Evolutionary conservation across 176 grass and related monocot species (phyloP).

Genomic region (Triticum aestivum): DNA sequence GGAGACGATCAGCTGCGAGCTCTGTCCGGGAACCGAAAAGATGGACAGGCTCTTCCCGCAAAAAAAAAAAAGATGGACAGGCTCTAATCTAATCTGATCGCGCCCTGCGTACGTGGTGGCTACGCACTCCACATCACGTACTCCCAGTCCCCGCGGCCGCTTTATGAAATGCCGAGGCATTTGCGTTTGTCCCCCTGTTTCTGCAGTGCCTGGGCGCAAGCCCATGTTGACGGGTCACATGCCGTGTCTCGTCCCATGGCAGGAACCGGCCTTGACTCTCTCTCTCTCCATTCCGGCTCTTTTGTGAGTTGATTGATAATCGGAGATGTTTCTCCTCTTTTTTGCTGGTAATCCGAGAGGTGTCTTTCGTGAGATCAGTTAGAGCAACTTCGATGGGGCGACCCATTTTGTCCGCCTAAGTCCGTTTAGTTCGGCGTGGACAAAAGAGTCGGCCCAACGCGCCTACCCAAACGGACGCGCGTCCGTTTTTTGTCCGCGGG

Average conservation of each 20-base stretch:
- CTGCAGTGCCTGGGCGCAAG: not conserved
- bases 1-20: not conserved
- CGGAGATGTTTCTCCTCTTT: no score
- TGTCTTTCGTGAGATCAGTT: not conserved
- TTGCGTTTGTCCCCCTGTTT: not conserved
- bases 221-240: conserved; percentile 4
- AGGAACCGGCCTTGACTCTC: no score
- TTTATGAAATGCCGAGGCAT: not conserved
- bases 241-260: not conserved
- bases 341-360: not conserved
- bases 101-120: not conserved
- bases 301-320: no score
- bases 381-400: no score
- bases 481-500: no score
- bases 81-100: not conserved
- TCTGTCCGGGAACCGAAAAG: not conserved
- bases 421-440: no score
- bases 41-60: not conserved
- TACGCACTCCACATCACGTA: conserved; percentile 15
- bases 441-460: no score
- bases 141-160: not conserved
- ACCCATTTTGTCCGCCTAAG: no score
- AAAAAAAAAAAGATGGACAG: conserved; percentile 10
- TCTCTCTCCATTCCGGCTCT: no score
- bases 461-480: no score